Conservation (phyloP, 768 basidiomycete genomes). For the Boletus sp. region DNA sequence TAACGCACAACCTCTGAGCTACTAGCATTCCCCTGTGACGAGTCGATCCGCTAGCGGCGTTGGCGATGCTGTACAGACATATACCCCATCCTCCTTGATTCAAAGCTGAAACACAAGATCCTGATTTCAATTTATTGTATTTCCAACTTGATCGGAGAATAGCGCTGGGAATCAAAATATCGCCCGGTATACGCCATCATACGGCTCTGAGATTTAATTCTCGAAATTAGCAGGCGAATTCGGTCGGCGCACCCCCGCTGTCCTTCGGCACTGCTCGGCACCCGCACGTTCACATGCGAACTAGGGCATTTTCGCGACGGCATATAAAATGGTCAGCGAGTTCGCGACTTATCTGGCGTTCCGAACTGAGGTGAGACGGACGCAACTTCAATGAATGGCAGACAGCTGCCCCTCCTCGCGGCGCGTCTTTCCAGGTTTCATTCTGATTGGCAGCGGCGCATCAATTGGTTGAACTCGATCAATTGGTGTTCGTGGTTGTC, state of each 20-base stretch:
- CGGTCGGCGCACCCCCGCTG: background rate
- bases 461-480: background rate
- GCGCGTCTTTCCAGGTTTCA: background rate
- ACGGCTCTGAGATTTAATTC: background rate
- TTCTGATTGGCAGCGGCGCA: background rate
- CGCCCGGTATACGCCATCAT: background rate
- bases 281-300: background rate
- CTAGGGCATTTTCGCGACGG: background rate
- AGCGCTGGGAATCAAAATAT: slow-evolving; percentile 2
- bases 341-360: background rate
- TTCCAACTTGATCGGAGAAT: background rate
- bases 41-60: background rate
- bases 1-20: background rate
- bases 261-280: background rate
- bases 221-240: background rate
- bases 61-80: background rate
- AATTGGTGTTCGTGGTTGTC: background rate
- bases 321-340: background rate
- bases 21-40: too few species aligned
- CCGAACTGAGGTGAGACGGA: background rate
- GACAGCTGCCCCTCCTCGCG: background rate
- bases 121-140: background rate
- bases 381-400: background rate
- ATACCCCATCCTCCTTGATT: background rate
- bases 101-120: background rate